phyloP scores from a whole-genome alignment of 2,329 filamentous ascomycete species.

The Colletotrichum sidae region DNA sequence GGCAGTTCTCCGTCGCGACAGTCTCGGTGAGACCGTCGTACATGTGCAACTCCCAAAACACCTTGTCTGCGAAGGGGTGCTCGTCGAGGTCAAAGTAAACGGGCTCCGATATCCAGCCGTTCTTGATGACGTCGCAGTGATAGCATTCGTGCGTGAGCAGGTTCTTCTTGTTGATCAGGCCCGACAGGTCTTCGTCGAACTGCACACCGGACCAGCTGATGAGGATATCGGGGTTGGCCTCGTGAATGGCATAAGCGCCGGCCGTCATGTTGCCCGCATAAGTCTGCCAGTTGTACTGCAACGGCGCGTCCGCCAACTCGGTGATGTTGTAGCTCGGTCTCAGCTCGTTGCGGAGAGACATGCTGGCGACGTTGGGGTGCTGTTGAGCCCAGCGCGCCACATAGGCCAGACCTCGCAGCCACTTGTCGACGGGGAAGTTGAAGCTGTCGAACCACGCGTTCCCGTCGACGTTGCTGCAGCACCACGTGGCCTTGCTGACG shows the following conservation, averaged over 20 bases:
- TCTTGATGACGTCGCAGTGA: slow-evolving; percentile 35
- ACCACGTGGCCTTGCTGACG: slow-evolving; percentile 68
- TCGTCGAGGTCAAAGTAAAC: slow-evolving; percentile 56
- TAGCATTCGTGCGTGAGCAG: slow-evolving; percentile 46
- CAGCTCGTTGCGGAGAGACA: slow-evolving; percentile 65
- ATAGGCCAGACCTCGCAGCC: slow-evolving; percentile 68
- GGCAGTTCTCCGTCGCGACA: slow-evolving; percentile 57
- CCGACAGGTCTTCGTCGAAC: slow-evolving; percentile 65
- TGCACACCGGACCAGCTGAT: slow-evolving; percentile 69
- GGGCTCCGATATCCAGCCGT: slow-evolving; percentile 39
- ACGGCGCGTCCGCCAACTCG: slow-evolving; percentile 44
- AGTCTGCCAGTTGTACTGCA: slow-evolving; percentile 65
- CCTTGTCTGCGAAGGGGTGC: slow-evolving; percentile 59
- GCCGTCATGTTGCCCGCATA: slow-evolving; percentile 64
- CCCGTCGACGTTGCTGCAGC: slow-evolving; percentile 64
- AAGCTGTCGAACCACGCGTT: slow-evolving; percentile 72
- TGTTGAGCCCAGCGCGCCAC: slow-evolving; percentile 67
- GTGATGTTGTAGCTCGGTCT: slow-evolving; percentile 58
- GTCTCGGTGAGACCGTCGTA: slow-evolving; percentile 46
- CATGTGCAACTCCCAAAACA: slow-evolving; percentile 56
- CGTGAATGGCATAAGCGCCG: slow-evolving; percentile 61
- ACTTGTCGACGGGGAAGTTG: slow-evolving; percentile 68
- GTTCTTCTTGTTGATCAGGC: slow-evolving; percentile 59
- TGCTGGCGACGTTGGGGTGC: slow-evolving; percentile 48
- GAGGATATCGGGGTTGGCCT: slow-evolving; percentile 60